A percentile compares a stretch with the other conserved stretches of the same genome.
Evolutionary conservation across 768 basidiomycete genomes (phyloP).

Genomic region (Mycena floridula): DNA sequence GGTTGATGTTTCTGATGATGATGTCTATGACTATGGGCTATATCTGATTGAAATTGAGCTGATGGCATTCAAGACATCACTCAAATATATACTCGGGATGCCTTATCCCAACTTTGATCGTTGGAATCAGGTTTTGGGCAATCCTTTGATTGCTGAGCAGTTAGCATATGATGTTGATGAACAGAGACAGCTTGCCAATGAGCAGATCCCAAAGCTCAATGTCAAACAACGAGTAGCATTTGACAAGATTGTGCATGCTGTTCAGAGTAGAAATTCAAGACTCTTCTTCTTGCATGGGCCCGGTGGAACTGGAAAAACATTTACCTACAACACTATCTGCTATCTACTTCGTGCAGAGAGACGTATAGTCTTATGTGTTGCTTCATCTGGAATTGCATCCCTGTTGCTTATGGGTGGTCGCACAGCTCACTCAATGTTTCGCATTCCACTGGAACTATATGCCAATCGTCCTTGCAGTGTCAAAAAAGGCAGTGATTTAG

Average conservation of each 20-base stretch:
- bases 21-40: slow-evolving; percentile 36
- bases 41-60: slow-evolving; percentile 24
- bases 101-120: slow-evolving; percentile 9
- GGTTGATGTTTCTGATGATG: slow-evolving; percentile 17
- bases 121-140: slow-evolving; percentile 19
- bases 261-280: slow-evolving; percentile 10
- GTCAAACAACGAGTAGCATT: slow-evolving; percentile 21
- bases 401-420: slow-evolving; percentile 35
- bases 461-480: slow-evolving; percentile 26
- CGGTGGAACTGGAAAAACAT: slow-evolving; percentile 43
- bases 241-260: slow-evolving; percentile 21
- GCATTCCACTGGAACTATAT: slow-evolving; percentile 33
- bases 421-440: slow-evolving; percentile 43
- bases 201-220: slow-evolving; percentile 1
- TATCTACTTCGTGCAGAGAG: slow-evolving; percentile 16
- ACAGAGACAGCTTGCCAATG: background rate
- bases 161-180: background rate
- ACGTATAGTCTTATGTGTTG: slow-evolving; percentile 38
- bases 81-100: slow-evolving; percentile 12
- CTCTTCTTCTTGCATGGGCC: slow-evolving; percentile 38
- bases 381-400: slow-evolving; percentile 45
- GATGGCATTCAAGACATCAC: slow-evolving; percentile 14
- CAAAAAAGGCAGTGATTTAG: slow-evolving; percentile 20
- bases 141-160: slow-evolving; percentile 5
- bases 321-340: slow-evolving; percentile 30